Evolutionary conservation across 1,284 basidiomycete genomes (phyloP).

Genomic region (Sporisorium exsertum): DNA sequence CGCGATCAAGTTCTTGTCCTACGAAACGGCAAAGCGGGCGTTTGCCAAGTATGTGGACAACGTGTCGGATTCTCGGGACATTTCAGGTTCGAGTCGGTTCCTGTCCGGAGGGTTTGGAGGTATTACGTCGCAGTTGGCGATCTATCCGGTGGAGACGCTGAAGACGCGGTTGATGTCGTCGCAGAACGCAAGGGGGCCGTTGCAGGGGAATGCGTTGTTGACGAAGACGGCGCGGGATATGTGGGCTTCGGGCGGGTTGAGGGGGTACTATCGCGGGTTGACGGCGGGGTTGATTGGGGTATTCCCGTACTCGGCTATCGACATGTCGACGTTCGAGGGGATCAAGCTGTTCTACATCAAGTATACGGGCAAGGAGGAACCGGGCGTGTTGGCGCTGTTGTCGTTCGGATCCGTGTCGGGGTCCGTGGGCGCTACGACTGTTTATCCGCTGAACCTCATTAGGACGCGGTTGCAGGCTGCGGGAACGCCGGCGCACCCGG

Average conservation of each 20-base stretch:
- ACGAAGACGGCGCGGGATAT: slow-evolving; percentile 77
- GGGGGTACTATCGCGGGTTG: slow-evolving; percentile 90
- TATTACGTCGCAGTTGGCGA: slow-evolving; percentile 86
- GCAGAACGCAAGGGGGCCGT: slow-evolving; percentile 70
- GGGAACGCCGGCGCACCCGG: slow-evolving; percentile 72
- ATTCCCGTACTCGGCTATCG: slow-evolving; percentile 71
- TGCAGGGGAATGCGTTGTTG: slow-evolving; percentile 75
- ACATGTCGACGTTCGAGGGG: slow-evolving; percentile 71
- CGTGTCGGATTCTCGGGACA: slow-evolving; percentile 88
- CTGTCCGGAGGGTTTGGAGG: slow-evolving; percentile 95
- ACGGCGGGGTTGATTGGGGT: slow-evolving; percentile 73
- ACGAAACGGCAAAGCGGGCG: slow-evolving; percentile 94
- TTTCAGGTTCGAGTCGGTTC: slow-evolving; percentile 91
- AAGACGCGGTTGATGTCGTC: slow-evolving; percentile 80
- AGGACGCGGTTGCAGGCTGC: slow-evolving; percentile 95
- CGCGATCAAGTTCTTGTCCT: slow-evolving; percentile 97
- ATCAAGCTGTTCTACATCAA: slow-evolving; percentile 71
- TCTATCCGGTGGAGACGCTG: slow-evolving; percentile 68
- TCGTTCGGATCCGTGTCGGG: slow-evolving; percentile 70
- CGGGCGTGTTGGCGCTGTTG: slow-evolving; percentile 69
- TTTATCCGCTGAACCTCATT: slow-evolving; percentile 75
- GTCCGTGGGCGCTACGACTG: slow-evolving; percentile 70
- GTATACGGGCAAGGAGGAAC: slow-evolving; percentile 70
- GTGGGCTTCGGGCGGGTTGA: slow-evolving; percentile 81
- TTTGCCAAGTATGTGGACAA: slow-evolving; percentile 92